phyloP scores from a whole-genome alignment of 75 land plant genomes.

The Ceratopteris richardii region DNA sequence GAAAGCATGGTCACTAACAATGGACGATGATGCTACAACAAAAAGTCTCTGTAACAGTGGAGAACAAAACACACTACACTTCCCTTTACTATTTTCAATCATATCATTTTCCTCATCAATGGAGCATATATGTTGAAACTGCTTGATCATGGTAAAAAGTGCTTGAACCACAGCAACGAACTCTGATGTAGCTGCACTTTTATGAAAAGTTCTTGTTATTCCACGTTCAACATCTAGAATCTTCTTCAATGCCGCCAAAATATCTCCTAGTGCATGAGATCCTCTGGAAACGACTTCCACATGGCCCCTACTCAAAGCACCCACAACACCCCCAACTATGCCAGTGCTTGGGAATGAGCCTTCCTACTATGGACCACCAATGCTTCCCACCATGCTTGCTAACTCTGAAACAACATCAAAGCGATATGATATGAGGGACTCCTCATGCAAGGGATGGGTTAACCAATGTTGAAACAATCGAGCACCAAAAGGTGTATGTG shows the following conservation, averaged over 20 bases:
- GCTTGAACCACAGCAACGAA: too few relatives aligned
- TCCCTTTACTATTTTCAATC: too few relatives aligned
- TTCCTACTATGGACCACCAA: conserved; percentile 12
- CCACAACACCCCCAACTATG: conserved; percentile 26
- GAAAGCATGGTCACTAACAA: too few relatives aligned
- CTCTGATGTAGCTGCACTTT: conserved; percentile 63
- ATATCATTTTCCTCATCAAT: too few relatives aligned
- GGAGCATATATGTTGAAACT: conserved; percentile 50
- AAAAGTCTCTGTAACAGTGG: too few relatives aligned
- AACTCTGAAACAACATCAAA: conserved; percentile 94
- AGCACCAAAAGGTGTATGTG: too few relatives aligned
- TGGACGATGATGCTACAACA: too few relatives aligned
- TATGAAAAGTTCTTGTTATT: conserved; percentile 80
- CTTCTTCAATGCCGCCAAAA: too few relatives aligned
- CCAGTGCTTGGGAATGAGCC: conserved; percentile 27
- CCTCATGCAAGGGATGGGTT: conserved; percentile 74
- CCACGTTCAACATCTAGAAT: conserved; percentile 88
- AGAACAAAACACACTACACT: conserved; percentile 24
- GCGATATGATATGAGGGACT: conserved; percentile 56
- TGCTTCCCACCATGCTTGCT: conserved; percentile 49
- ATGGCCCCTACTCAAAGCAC: too few relatives aligned
- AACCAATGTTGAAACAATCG: too few relatives aligned
- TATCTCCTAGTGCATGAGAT: too few relatives aligned
- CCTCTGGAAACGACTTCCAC: too few relatives aligned
- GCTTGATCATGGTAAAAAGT: conserved; percentile 56